These are phyloP conservation scores for Gillenia trifoliata DNA, from an alignment of 306 rosid genomes.

Conservation along the genomic window DNA sequence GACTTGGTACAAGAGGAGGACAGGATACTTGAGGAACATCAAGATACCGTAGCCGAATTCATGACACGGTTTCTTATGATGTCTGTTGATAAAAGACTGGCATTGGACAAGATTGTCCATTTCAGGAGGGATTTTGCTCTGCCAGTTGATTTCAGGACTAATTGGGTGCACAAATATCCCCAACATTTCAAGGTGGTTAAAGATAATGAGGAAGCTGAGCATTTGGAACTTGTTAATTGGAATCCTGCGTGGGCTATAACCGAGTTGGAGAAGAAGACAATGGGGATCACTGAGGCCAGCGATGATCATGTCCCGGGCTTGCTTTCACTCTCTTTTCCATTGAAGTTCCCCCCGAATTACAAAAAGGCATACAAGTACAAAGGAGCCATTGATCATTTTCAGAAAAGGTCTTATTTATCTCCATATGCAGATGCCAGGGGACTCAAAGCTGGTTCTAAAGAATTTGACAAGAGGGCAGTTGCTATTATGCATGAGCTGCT, in stretches of 20 bases:
- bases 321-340: constrained; percentile 43
- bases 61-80: constrained; percentile 76
- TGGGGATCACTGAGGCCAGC: constrained; percentile 19
- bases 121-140: constrained; percentile 48
- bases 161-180: constrained; percentile 69
- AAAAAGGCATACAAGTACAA: constrained; percentile 48
- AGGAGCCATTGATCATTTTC: constrained; percentile 67
- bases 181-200: constrained; percentile 46
- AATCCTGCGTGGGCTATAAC: constrained; percentile 78
- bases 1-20: constrained; percentile 48
- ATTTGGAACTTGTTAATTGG: constrained; percentile 77
- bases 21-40: constrained; percentile 31
- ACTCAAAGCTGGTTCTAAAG: constrained; percentile 60
- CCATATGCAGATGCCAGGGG: constrained; percentile 82
- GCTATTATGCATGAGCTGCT: constrained; percentile 88
- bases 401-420: constrained; percentile 64
- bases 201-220: constrained; percentile 48
- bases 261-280: constrained; percentile 65
- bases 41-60: constrained; percentile 60
- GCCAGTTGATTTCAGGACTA: constrained; percentile 38
- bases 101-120: constrained; percentile 53
- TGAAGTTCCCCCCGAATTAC: constrained; percentile 71
- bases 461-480: constrained; percentile 84
- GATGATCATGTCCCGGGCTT: constrained; percentile 34
- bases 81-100: constrained; percentile 61